phyloP scores from a whole-genome alignment of 305 asterid genomes.

The Fraxinus paxiana region DNA sequence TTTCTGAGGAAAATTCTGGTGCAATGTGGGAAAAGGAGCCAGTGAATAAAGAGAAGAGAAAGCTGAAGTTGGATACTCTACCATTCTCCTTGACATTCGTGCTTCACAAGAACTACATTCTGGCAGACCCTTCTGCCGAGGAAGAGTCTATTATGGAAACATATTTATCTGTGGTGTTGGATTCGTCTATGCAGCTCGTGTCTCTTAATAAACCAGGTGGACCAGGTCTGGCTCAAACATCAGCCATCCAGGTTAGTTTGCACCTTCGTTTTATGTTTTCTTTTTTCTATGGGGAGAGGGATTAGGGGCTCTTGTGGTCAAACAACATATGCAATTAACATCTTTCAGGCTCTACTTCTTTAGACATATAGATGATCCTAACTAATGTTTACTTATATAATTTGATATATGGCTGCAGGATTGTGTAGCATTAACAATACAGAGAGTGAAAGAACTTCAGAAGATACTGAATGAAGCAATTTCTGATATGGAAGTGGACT shows the following conservation, averaged over 20 bases:
- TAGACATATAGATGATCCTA: background rate
- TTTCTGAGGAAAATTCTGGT: slow-evolving; percentile 46
- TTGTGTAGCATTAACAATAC: slow-evolving; percentile 54
- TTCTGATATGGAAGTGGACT: slow-evolving; percentile 71
- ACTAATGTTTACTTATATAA: slow-evolving; percentile 12
- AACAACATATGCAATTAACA: background rate
- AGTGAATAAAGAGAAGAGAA: slow-evolving; percentile 68
- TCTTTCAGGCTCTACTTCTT: background rate
- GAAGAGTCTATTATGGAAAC: slow-evolving; percentile 91
- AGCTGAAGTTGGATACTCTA: slow-evolving; percentile 45
- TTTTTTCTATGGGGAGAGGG: background rate
- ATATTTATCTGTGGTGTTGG: slow-evolving; percentile 61
- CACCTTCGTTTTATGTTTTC: background rate
- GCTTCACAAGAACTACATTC: slow-evolving; percentile 76
- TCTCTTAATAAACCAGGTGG: slow-evolving; percentile 87
- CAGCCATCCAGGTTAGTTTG: slow-evolving; percentile 24
- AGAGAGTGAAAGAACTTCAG: slow-evolving; percentile 64
- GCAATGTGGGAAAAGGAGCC: slow-evolving; percentile 55
- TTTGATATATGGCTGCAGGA: slow-evolving; percentile 50
- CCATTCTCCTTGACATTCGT: slow-evolving; percentile 76
- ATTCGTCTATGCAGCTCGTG: slow-evolving; percentile 63
- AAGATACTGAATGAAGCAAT: slow-evolving; percentile 56
- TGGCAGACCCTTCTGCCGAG: slow-evolving; percentile 86
- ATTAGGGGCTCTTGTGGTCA: background rate
- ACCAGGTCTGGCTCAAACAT: slow-evolving; percentile 54